A percentile compares a stretch with the other conserved stretches of the same genome.
phyloP scores from a whole-genome alignment of 495 filamentous ascomycete species.

The Amorphotheca resinae region DNA sequence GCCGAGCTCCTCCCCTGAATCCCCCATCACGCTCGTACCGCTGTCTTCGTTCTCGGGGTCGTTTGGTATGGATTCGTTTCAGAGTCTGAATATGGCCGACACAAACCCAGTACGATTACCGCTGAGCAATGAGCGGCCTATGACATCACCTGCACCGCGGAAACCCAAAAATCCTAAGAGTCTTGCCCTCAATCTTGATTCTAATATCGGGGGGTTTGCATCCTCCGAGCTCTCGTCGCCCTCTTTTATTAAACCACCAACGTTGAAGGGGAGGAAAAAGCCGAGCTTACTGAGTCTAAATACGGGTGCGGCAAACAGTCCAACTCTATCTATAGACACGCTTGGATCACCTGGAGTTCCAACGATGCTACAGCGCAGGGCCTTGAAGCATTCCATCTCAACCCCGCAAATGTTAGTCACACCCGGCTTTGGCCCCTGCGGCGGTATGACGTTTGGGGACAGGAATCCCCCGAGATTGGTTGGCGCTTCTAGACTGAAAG shows the following conservation, averaged over 20 bases:
- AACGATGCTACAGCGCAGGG: slow-evolving; percentile 39
- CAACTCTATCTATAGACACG: slow-evolving; percentile 4
- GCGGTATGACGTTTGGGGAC: slow-evolving; percentile 41
- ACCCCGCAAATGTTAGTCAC: slow-evolving; percentile 42
- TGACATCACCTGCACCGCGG: slow-evolving; percentile 58
- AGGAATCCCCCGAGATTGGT: slow-evolving; percentile 34
- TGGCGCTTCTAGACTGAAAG: slow-evolving; percentile 23
- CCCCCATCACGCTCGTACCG: slow-evolving; percentile 52
- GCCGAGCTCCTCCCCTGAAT: slow-evolving; percentile 82
- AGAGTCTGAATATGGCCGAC: slow-evolving; percentile 24
- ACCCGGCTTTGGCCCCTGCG: slow-evolving; percentile 37
- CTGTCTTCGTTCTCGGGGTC: slow-evolving; percentile 42
- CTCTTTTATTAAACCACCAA: slow-evolving; percentile 63
- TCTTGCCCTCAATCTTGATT: slow-evolving; percentile 71
- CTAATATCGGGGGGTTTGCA: slow-evolving; percentile 14
- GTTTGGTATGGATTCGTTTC: slow-evolving; percentile 26
- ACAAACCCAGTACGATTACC: slow-evolving; percentile 6
- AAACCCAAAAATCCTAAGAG: slow-evolving; percentile 88
- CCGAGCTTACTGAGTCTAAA: slow-evolving; percentile 64
- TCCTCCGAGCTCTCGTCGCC: slow-evolving; percentile 73
- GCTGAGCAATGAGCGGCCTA: slow-evolving; percentile 32
- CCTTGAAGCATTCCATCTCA: slow-evolving; percentile 43
- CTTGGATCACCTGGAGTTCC: slow-evolving; percentile 23
- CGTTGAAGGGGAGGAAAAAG: slow-evolving; percentile 49
- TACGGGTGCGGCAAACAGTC: slow-evolving; percentile 36